These are phyloP conservation scores for Sporothrix humicola DNA, from an alignment of 2,329 filamentous ascomycete genomes.

Conservation along the genomic window DNA sequence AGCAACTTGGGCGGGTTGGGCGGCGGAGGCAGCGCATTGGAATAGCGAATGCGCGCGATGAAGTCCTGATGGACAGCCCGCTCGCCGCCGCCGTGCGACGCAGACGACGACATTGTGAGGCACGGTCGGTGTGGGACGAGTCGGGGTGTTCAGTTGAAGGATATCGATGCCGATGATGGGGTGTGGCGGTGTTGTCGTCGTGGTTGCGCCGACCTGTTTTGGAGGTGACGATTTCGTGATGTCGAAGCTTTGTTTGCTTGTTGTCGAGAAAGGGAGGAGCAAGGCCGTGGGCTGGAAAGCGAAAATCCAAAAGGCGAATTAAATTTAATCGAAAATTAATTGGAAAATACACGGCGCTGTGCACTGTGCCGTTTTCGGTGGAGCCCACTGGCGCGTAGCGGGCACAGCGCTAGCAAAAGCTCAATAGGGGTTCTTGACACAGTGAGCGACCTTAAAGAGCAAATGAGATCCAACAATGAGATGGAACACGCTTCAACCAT, in stretches of 20 bases:
- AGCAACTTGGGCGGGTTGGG: slow-evolving; percentile 95
- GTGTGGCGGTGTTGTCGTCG: not conserved
- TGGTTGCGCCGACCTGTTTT: slow-evolving; percentile 8
- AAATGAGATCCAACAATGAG: not conserved
- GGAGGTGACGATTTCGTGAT: not conserved
- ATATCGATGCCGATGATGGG: not conserved
- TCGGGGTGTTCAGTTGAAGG: not conserved
- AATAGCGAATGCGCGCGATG: slow-evolving; percentile 93
- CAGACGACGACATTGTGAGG: slow-evolving; percentile 50
- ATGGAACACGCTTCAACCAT: not conserved
- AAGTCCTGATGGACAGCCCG: slow-evolving; percentile 88
- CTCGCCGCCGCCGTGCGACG: slow-evolving; percentile 54
- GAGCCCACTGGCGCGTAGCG: slow-evolving; percentile 6
- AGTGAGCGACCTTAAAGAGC: not conserved
- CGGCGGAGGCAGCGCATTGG: slow-evolving; percentile 92
- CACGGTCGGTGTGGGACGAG: not conserved
- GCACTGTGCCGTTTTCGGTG: slow-evolving; percentile 20
- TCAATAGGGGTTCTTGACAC: slow-evolving; percentile 4
- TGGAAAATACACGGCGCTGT: slow-evolving; percentile 9
- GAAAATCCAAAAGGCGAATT: slow-evolving; percentile 25
- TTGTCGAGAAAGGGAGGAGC: slow-evolving; percentile 20
- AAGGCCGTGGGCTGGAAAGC: slow-evolving; percentile 3
- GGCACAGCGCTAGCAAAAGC: not conserved
- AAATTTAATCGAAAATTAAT: slow-evolving; percentile 27
- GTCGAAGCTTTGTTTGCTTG: not conserved